phyloP scores from a whole-genome alignment of 2,329 filamentous ascomycete genomes.

The Neonectria punicea region DNA sequence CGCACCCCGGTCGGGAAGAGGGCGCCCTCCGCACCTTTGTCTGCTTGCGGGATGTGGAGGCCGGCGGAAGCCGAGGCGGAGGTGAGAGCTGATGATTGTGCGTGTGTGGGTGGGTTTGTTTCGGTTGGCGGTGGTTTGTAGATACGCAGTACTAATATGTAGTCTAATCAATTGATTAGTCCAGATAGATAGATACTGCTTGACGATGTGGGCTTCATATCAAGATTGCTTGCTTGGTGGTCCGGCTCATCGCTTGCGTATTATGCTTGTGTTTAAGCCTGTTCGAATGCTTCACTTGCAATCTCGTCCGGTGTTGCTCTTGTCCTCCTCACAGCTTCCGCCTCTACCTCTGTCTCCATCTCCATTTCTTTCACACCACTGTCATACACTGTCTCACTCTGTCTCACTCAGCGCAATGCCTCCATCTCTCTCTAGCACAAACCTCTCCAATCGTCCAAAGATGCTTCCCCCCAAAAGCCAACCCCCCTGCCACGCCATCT shows the following conservation, averaged over 20 bases:
- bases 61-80: conserved; percentile 1
- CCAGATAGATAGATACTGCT: neutral
- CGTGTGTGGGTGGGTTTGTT: neutral
- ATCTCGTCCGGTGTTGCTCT: neutral
- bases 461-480: neutral
- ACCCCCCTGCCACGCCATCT: neutral
- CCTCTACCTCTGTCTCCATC: neutral
- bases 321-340: neutral
- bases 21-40: conserved; percentile 2
- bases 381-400: neutral
- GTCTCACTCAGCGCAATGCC: neutral
- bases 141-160: neutral
- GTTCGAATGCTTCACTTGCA: neutral
- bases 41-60: conserved; percentile 14
- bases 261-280: conserved; percentile 1
- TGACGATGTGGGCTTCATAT: neutral
- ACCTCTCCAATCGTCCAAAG: neutral
- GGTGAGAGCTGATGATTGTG: neutral
- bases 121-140: neutral
- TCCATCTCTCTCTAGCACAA: neutral
- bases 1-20: neutral
- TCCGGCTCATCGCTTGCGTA: neutral
- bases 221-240: neutral
- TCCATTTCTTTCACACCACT: neutral
- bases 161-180: neutral